Percentiles rank a stretch among this genome's conserved stretches.
Evolutionary conservation across 805 yeast species (phyloP).

Genomic region (Nakazawaea anatomiae): DNA sequence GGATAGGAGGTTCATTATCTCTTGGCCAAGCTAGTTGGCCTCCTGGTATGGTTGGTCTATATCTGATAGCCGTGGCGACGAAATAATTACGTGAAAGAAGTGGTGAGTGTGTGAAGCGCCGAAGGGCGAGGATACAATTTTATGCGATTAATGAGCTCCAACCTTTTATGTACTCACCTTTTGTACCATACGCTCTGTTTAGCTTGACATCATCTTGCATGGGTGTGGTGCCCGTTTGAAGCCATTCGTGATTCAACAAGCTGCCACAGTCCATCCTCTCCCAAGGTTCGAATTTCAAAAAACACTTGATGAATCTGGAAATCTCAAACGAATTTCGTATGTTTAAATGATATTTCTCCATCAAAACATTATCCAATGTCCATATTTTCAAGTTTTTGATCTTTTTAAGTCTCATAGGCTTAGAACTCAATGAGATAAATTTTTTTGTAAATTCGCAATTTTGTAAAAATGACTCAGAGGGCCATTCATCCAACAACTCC

Average conservation of each 20-base stretch:
- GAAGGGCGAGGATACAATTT: neutral
- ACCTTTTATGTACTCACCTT: slow-evolving; percentile 28
- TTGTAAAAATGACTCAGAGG: slow-evolving; percentile 35
- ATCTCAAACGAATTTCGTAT: slow-evolving; percentile 32
- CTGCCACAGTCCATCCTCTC: slow-evolving; percentile 51
- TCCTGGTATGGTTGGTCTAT: too few relatives aligned
- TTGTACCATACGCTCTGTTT: slow-evolving; percentile 21
- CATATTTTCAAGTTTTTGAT: slow-evolving; percentile 45
- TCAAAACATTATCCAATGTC: slow-evolving; percentile 42
- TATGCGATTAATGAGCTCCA: slow-evolving; percentile 12
- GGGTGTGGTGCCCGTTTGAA: slow-evolving; percentile 19
- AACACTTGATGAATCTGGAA: slow-evolving; percentile 41
- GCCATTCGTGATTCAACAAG: slow-evolving; percentile 49
- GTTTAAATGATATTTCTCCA: slow-evolving; percentile 42
- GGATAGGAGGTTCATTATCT: too few relatives aligned
- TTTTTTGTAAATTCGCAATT: slow-evolving; percentile 33
- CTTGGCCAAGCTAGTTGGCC: too few relatives aligned
- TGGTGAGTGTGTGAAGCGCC: neutral
- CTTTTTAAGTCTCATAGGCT: slow-evolving; percentile 28
- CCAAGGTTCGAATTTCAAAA: slow-evolving; percentile 43
- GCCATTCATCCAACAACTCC: slow-evolving; percentile 70
- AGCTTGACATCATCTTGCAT: slow-evolving; percentile 16
- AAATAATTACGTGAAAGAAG: too few relatives aligned
- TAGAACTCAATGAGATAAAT: slow-evolving; percentile 30
- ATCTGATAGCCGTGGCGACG: too few relatives aligned